Evolutionary conservation across 495 filamentous ascomycete genomes (phyloP), one percentile per base, ranked within the genome.

Genomic region (Neurospora intermedia): DNA sequence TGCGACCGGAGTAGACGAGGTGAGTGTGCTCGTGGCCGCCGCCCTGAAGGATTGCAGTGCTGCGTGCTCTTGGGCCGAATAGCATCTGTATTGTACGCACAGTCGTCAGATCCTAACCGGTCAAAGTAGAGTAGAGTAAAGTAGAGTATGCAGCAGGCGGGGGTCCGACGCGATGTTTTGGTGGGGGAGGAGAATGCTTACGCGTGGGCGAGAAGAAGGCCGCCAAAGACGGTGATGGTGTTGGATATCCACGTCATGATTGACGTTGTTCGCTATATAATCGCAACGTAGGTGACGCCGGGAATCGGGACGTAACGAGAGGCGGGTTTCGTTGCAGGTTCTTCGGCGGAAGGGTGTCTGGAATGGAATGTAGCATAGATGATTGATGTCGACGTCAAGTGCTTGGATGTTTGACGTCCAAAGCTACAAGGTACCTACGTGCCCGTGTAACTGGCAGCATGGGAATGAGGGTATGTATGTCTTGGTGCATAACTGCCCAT

Each of bases 61-160:
- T 48, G 92, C 90, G 80, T 94, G 91, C 82, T 96, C 93, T 75
- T 94, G 90, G 48, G 93, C 92, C 70, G 93, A 96, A 82, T 94
- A 96, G 80, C 91, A 93, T 69, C 93, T 95, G 73, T 16, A 66
- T 35, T 27, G 0, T 18, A 7, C 54, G 27, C 54, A 11, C 15
- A 27, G 18, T 66, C 4, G 27, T 66, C 4, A 66, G 54, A 66
- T 16, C 27, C 13, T 0, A 66, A 35, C 27, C 23, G 54, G 27
- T 9, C 16, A 43, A 43, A 39, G 73, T 41, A 69, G 46, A 35
- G 46, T 73, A 73, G 48, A 54, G 71, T 15, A 45, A 42, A 54
- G 72, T 18, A 45, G 69, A 7, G 6, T 35, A 0, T 35, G 6
- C 16, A 66, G 27, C 2, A 66, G 54, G 35, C 54, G 15, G 27